Evolutionary conservation across 2,329 filamentous ascomycete genomes (phyloP).

Genomic region (Paecilomyces fulvus): DNA sequence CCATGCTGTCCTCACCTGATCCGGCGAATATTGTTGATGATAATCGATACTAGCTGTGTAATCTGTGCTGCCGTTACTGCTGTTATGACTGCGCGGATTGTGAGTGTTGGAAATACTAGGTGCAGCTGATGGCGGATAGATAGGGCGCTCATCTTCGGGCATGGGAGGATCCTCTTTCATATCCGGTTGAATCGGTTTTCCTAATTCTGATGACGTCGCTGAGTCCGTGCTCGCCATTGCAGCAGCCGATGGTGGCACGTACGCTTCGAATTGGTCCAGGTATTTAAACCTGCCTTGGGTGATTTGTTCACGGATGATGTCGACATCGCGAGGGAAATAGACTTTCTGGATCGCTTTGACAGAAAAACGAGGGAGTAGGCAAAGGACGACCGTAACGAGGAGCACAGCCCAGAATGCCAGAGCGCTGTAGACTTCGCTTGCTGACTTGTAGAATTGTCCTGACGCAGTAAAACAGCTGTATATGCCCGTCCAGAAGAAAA

Average conservation of each 20-base stretch:
- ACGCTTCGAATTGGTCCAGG: slow-evolving; percentile 50
- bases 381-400: slow-evolving; percentile 69
- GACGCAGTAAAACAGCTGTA: slow-evolving; percentile 58
- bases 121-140: slow-evolving; percentile 85
- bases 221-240: slow-evolving; percentile 29
- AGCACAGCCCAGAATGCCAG: slow-evolving; percentile 82
- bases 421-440: slow-evolving; percentile 67
- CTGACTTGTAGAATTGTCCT: slow-evolving; percentile 66
- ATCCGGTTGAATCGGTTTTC: slow-evolving; percentile 46
- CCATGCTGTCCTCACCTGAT: slow-evolving; percentile 60
- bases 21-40: slow-evolving; percentile 47
- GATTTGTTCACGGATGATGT: slow-evolving; percentile 92
- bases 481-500: slow-evolving; percentile 94
- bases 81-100: slow-evolving; percentile 76
- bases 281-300: slow-evolving; percentile 73
- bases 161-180: slow-evolving; percentile 56
- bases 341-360: slow-evolving; percentile 88
- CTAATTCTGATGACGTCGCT: slow-evolving; percentile 31
- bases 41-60: slow-evolving; percentile 54
- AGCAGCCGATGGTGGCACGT: slow-evolving; percentile 41
- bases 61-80: slow-evolving; percentile 89
- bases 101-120: slow-evolving; percentile 62
- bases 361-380: slow-evolving; percentile 77
- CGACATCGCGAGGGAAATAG: slow-evolving; percentile 84
- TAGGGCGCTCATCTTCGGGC: slow-evolving; percentile 82